phyloP scores from a whole-genome alignment of 2,329 filamentous ascomycete genomes.

The Hymenotorrendiella dingleyae region DNA sequence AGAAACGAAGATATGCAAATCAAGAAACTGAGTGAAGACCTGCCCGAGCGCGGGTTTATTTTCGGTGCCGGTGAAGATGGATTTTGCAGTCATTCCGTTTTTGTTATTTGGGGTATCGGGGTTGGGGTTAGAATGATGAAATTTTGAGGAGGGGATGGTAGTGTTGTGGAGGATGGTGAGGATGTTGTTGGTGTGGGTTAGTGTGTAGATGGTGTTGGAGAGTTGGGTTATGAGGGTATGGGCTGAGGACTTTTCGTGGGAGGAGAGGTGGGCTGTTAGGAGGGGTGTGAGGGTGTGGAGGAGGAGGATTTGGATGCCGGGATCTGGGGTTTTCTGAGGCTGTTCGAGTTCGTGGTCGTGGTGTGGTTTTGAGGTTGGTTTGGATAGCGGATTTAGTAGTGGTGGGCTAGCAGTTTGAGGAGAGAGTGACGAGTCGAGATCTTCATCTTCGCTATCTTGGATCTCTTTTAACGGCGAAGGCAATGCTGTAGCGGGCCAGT shows the following conservation, averaged over 20 bases:
- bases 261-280: constrained; percentile 36
- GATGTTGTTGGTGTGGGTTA: constrained; percentile 39
- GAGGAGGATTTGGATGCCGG: constrained; percentile 3
- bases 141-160: constrained; percentile 41
- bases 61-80: constrained; percentile 19
- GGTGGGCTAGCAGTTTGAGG: background rate
- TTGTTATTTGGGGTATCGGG: background rate
- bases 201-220: constrained; percentile 39
- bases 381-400: background rate
- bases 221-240: constrained; percentile 45
- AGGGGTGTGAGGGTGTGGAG: constrained; percentile 14
- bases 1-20: constrained; percentile 49
- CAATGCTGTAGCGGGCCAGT: background rate
- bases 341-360: background rate
- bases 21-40: constrained; percentile 48
- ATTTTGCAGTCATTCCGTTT: constrained; percentile 3
- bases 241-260: constrained; percentile 35
- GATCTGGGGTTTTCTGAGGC: too few relatives aligned
- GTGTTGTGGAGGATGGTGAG: constrained; percentile 52
- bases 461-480: too few relatives aligned
- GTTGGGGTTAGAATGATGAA: background rate
- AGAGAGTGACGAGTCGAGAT: too few relatives aligned
- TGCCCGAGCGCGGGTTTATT: constrained; percentile 37
- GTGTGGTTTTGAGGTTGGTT: background rate
- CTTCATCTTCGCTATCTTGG: background rate